A percentile compares a stretch with the other conserved stretches of the same genome.
phyloP scores from a whole-genome alignment of 306 rosid species.

The Oemleria cerasiformis region DNA sequence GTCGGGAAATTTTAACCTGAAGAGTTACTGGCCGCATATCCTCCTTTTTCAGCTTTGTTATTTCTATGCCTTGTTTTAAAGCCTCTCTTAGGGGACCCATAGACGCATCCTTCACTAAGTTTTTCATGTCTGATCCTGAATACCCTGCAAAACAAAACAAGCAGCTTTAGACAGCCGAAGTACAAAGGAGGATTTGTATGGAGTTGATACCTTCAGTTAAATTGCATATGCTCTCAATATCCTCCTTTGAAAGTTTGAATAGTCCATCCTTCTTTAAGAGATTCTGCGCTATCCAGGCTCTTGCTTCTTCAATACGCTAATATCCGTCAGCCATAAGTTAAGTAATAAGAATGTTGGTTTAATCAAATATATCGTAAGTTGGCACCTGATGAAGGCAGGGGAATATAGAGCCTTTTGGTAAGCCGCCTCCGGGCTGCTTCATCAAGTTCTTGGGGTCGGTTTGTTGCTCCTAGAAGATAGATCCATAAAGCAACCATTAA shows the following conservation, averaged over 20 bases:
- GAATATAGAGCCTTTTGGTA: slow-evolving; percentile 83
- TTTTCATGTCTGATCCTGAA: slow-evolving; percentile 96
- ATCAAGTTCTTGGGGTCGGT: slow-evolving; percentile 95
- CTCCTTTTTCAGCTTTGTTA: slow-evolving; percentile 62
- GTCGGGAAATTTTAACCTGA: slow-evolving; percentile 42
- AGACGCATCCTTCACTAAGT: slow-evolving; percentile 88
- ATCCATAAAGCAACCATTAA: slow-evolving; percentile 2
- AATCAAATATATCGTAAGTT: slow-evolving; percentile 20
- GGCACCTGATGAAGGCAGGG: slow-evolving; percentile 84
- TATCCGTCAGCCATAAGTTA: slow-evolving; percentile 28
- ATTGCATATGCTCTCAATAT: slow-evolving; percentile 61
- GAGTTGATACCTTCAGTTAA: slow-evolving; percentile 61
- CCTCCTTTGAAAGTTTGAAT: slow-evolving; percentile 59
- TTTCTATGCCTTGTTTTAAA: slow-evolving; percentile 64
- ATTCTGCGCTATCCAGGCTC: slow-evolving; percentile 73
- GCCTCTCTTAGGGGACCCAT: slow-evolving; percentile 98
- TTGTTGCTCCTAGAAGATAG: slow-evolving; percentile 74
- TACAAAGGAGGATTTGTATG: slow-evolving; percentile 17
- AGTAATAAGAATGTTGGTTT: slow-evolving; percentile 11
- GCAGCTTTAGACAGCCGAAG: slow-evolving; percentile 17
- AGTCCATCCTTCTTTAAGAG: slow-evolving; percentile 82
- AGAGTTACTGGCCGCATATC: slow-evolving; percentile 77
- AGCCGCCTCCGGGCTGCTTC: slow-evolving; percentile 98
- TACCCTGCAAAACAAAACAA: slow-evolving; percentile 51
- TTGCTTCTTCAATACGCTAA: slow-evolving; percentile 58